Evolutionary conservation across 139 green algal genomes (phyloP), one percentile per base, ranked within the genome.

Genomic region (Volvox africanus): DNA sequence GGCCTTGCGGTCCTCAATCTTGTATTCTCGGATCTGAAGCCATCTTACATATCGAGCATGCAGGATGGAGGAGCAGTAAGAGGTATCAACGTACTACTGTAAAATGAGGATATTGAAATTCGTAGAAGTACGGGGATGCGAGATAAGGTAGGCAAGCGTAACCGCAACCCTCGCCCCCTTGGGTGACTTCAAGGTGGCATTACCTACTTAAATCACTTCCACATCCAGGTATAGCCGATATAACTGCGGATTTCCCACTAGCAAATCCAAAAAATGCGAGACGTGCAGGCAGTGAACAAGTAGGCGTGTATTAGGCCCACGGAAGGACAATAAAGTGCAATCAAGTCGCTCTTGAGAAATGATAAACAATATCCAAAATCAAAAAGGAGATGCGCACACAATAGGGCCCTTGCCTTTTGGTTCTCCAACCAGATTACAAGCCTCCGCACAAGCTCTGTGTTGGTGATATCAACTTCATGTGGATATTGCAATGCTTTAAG

Each of bases 371-470:
- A 73, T 11, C 21, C 65, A 73, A 73, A 73, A 24, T 24, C 21
- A 30, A 3, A 12, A 2, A 24, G 21, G 5, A 30, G 2, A 73
- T 73, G 65, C 65, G 65, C 21, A 28, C 9, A 61, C 33, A 61
- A 35, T 19, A 18, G 32, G 50, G 13, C 32, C 19, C 80, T 88
- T 37, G 44, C 82, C 65, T 88, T 88, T 12, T 61, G 33, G 35
- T 88, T 88, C 68, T 88, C 82, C 12, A 88, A 62, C 82, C 82
- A 88, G 2, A 88, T 67, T 0, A 88, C 82, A 26, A 88, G 82
- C 33, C 67, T 67, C n/a, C 82, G 67, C 30, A 67, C 33, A 20
- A 36, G 35, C 18, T 88, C 65, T 0, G 18, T 26, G 17, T 88
- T n/a, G 11, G 65, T 5, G 3, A 80, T 0, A 36, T 88, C 82